phyloP scores from a whole-genome alignment of 2,329 filamentous ascomycete genomes.

The Ophiocordyceps camponoti-saundersi region DNA sequence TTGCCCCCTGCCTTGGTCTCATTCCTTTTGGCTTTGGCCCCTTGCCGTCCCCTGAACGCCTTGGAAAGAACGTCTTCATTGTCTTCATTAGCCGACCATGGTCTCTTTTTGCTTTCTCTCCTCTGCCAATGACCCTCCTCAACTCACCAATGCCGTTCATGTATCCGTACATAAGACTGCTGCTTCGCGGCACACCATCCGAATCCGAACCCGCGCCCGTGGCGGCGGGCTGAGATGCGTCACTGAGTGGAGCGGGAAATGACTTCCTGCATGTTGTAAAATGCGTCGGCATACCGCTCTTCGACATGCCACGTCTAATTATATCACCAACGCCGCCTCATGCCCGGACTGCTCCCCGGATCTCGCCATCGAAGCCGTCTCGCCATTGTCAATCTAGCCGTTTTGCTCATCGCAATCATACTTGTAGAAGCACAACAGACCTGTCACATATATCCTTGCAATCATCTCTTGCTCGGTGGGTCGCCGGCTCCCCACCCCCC shows the following conservation, averaged over 20 bases:
- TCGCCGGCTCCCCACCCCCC: background rate
- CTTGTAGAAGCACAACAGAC: background rate
- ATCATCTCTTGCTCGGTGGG: background rate
- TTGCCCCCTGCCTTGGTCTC: background rate
- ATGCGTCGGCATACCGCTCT: background rate
- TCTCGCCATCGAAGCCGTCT: background rate
- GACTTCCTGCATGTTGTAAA: background rate
- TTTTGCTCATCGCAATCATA: constrained; percentile 1
- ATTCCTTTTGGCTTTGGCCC: no score
- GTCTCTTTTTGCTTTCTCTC: background rate
- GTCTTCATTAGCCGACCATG: background rate
- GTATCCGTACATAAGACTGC: no score
- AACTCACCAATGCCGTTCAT: background rate
- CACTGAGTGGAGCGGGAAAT: background rate
- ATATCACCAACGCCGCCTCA: background rate
- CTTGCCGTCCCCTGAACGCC: background rate
- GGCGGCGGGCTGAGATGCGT: background rate
- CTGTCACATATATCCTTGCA: background rate
- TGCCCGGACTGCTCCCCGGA: background rate
- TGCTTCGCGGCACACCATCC: background rate
- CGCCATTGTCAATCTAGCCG: background rate
- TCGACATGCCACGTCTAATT: background rate
- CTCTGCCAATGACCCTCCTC: background rate
- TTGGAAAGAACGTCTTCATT: background rate
- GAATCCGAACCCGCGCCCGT: background rate